Evolutionary conservation across 2,329 filamentous ascomycete genomes (phyloP), one percentile per base, ranked within the genome.

Genomic region (Penicillium freii): DNA sequence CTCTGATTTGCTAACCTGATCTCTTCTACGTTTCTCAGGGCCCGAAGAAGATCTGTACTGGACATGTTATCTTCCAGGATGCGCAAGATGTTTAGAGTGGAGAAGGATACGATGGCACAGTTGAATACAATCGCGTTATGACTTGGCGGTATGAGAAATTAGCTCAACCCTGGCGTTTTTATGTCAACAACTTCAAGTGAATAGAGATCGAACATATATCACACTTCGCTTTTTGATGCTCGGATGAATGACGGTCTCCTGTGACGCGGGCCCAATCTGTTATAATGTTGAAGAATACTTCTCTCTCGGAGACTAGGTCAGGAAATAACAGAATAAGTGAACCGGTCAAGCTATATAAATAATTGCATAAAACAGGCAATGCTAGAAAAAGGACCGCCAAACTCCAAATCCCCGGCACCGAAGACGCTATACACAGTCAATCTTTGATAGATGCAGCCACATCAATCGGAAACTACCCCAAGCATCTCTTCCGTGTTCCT

Each of bases 401-500:
- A 31, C 25, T 29, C 36, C 63, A 40, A 46, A 3, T 46, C 23
- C 33, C 33, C 34, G 50, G 61, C 58, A 54, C 56, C 46, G 19
- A n/a, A 46, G 42, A 42, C 48, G 62, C 56, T 56, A 51, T 54
- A 21, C 50, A 57, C 34, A 47, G 15, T 46, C 31, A 48, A 34
- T 11, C 21, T 34, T 17, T 17, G 8, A 10, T 44, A 39, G 27
- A 23, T 17, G 21, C 29, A 34, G 48, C 21, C 5, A 25, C 36
- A 36, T 64, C 56, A 63, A 19, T 53, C 33, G 40, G 57, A 60
- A 7, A 52, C 31, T 17, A 66, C 70, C 59, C 75, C 73, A 71
- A 78, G 80, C 56, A 87, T 67, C 38, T 78, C 76, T 64, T 84
- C 78, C 0, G 84, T 82, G 62, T 87, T 87, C 21, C 70, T 72